Base-by-base conservation (phyloP, 2,329 filamentous ascomycete genomes). In the Cercospora sp. region DNA sequence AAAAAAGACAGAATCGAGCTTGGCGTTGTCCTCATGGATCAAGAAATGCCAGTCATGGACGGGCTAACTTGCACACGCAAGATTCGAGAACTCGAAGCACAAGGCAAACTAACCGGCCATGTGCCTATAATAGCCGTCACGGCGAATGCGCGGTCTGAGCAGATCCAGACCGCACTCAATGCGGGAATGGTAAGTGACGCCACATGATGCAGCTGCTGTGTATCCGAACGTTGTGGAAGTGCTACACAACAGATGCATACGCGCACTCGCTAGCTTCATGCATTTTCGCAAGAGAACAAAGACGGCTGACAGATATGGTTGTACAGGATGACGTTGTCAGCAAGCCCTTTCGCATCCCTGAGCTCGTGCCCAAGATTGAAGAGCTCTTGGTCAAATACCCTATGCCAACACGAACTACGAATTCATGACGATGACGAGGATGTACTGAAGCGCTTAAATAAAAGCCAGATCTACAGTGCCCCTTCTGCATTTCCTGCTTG, bases 51-150 rank as follows among this genome's bases (percentile, higher is more conserved):
- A 1, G 37, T 53, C 32, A 59, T 68, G 71, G 90, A 94, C 74
- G 91, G 91, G 40, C 87, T 91, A 78, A 90, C 90, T 2, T 92
- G 91, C 70, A 89, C 91, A 12, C 84, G 85, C 51, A 86, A 83
- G 68, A 93, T 94, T 63, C 85, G 91, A 18, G 85, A 90, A 68
- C 82, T 91, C 18, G 90, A 94, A 77, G 81, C 80, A 60, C 83
- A 87, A 63, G 87, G 88, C 21, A 86, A 84, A 34, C 85, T 91
- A 61, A 82, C 85, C 18, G 81, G 83, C 61, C 90, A 92, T 74
- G 87, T 92, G n/a, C 90, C 90, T 2, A 91, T 92, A 72, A 91
- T 93, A 73, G 90, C 89, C n/a, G 90, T 91, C n/a, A 94, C 91
- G 43, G 91, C 91, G 2, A 94, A 94, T 78, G 91, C 90, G 43